Evolutionary conservation across 2,329 filamentous ascomycete species (phyloP), one percentile per base, ranked within the genome.

Genomic region (Beauveria caledonica): DNA sequence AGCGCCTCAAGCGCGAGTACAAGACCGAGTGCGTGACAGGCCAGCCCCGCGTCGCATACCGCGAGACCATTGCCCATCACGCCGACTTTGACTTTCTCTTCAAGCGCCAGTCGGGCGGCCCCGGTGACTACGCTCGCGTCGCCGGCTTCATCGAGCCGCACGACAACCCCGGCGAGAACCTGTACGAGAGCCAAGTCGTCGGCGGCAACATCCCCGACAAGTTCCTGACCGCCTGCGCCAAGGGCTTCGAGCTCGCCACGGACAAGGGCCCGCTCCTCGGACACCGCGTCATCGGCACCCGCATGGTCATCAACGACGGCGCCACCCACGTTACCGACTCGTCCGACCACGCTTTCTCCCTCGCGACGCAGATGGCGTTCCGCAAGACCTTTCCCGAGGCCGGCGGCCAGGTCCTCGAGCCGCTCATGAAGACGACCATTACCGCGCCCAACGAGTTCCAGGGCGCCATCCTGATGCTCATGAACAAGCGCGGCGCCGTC

Each of bases 301-400:
- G 79, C 71, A 97, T 99, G 92, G 83, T 96, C 60, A 84, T 99
- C 76, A 95, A 94, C 74, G 94, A 99, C 68, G 94, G 94, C 74
- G 91, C 92, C 27, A 99, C 92, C 11, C 94, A 99, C 80, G 91
- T 96, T 72, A 97, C 94, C 36, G 94, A 99, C 80, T 97, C 94
- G 15, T 96, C 90, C 33, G 94, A 99, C 83, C 90, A 92, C 80
- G 86, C 94, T 13, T 99, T 99, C 85, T 95, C 89, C 76, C 88
- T 87, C 67, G 93, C 94, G 13, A 96, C 94, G 2, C 91, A 96
- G 74, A 90, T 96, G 79, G 94, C 94, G 27, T 99, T 99, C 86
- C 86, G 89, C 67, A 96, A 97, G 77, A 89, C 91, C 19, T 97
- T 99, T 78, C 80, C 82, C 62, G 85, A 89, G 13, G 90, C 88